These are phyloP conservation scores for Cystobasidium sp. DNA, from an alignment of 1,284 basidiomycete species.

Conservation along the genomic window DNA sequence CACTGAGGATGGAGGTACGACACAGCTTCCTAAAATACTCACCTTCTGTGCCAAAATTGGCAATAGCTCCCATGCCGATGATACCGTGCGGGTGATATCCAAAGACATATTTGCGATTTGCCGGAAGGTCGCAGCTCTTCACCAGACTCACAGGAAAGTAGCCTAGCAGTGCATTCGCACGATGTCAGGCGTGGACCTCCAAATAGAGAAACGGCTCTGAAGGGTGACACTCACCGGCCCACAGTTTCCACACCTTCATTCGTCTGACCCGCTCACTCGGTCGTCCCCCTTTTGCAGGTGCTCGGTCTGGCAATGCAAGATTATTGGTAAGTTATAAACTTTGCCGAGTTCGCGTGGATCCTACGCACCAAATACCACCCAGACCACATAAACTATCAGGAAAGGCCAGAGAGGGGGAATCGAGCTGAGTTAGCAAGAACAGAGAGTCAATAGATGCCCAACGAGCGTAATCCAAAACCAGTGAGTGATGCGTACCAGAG, in stretches of 20 bases:
- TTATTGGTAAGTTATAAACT: not conserved
- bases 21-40: conserved; percentile 46
- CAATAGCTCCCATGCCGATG: conserved; percentile 78
- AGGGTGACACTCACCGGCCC: conserved; percentile 92
- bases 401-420: conserved; percentile 87
- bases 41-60: conserved; percentile 93
- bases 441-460: too few species aligned
- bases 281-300: conserved; percentile 77
- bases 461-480: too few species aligned
- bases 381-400: conserved; percentile 77
- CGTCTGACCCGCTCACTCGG: conserved; percentile 77
- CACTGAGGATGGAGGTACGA: not conserved
- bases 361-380: conserved; percentile 60
- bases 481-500: conserved; percentile 67
- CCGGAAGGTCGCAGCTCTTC: conserved; percentile 70
- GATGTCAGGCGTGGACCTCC: not conserved
- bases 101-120: conserved; percentile 91
- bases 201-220: conserved; percentile 65
- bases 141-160: conserved; percentile 39
- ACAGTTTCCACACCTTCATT: conserved; percentile 74
- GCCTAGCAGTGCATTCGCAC: conserved; percentile 8
- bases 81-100: conserved; percentile 95
- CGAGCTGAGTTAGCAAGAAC: conserved; percentile 65
- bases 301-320: conserved; percentile 64
- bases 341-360: not conserved